These are phyloP conservation scores for Aspergillus ostianus DNA, from an alignment of 495 filamentous ascomycete species.

Conservation along the genomic window DNA sequence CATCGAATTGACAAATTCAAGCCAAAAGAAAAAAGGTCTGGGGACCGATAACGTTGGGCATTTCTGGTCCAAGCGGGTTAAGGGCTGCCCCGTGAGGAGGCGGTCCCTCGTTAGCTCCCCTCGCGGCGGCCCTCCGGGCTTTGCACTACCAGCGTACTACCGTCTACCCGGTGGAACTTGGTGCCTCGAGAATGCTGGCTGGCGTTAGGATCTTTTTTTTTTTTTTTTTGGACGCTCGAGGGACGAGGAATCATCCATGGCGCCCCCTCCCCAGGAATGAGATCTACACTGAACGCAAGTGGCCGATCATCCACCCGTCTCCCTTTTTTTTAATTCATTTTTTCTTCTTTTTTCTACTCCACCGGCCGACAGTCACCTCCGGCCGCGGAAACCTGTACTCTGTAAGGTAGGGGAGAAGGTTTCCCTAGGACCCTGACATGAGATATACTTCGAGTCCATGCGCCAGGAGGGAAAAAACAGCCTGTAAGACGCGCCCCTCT, in stretches of 20 bases:
- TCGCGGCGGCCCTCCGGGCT: not conserved
- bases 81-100: not conserved
- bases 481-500: not conserved
- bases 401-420: not conserved
- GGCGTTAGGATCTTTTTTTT: no score
- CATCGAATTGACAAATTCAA: not conserved
- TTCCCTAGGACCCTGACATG: not conserved
- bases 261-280: slow-evolving; percentile 7
- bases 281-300: slow-evolving; percentile 17
- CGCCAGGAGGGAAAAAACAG: not conserved
- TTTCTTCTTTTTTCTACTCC: not conserved
- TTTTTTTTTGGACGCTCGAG: not conserved
- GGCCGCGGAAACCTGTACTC: not conserved
- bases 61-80: slow-evolving; percentile 1
- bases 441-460: not conserved
- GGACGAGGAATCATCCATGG: slow-evolving; percentile 3
- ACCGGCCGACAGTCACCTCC: not conserved
- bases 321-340: not conserved
- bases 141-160: not conserved
- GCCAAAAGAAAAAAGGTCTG: not conserved
- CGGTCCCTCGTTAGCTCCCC: not conserved
- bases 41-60: slow-evolving; percentile 5
- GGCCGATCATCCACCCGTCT: slow-evolving; percentile 16
- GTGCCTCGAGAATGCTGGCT: not conserved
- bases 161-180: no score